Base-by-base conservation (phyloP, 2,329 filamentous ascomycete species). In the Xylariaceae sp. region DNA sequence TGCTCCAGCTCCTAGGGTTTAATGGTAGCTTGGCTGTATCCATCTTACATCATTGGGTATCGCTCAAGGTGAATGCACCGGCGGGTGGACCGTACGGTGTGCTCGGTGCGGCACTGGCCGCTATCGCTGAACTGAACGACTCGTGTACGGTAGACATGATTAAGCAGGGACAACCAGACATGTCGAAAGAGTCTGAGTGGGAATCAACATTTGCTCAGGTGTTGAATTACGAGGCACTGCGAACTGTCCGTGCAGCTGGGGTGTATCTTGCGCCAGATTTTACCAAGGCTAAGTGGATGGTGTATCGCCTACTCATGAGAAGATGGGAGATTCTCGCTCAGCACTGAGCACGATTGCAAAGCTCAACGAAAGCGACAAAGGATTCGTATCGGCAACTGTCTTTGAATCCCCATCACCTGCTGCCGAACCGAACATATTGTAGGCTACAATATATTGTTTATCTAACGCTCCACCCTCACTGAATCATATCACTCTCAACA, bases 81-180 rank as follows among this genome's bases (percentile, higher is more conserved):
- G 18, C 52, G 5, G 52, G 49, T n/a, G 46, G 46, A 11, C 52
- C 49, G 6, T 48, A 55, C 33, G 30, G 35, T 10, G 22, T 49
- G 2, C 12, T 55, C 12, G 52, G 52, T 27, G 35, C 45, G 5
- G 52, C 47, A 18, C 36, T 52, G 11, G 46, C 46, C 9, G 44
- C 46, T 17, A 42, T 55, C 31, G 52, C 52, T 19, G 52, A 55
- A 42, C 43, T 55, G 9, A 42, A 42, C 42, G 19, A 46, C 14
- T 30, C 15, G 22, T 41, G 33, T 18, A 31, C 39, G n/a, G 10
- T 6, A 36, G 14, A 14, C 11, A 11, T 17, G 14, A 18, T 14
- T 22, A 18, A 18, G 11, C 22, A 38, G 22, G 27, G 22, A 27
- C 17, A 11, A 18, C 6, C 41, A 6, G 31, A 11, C n/a, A 32